A percentile compares a stretch with the other conserved stretches of the same genome.
phyloP scores from a whole-genome alignment of 208 protist genomes.

The Wallacemonas sp. region DNA sequence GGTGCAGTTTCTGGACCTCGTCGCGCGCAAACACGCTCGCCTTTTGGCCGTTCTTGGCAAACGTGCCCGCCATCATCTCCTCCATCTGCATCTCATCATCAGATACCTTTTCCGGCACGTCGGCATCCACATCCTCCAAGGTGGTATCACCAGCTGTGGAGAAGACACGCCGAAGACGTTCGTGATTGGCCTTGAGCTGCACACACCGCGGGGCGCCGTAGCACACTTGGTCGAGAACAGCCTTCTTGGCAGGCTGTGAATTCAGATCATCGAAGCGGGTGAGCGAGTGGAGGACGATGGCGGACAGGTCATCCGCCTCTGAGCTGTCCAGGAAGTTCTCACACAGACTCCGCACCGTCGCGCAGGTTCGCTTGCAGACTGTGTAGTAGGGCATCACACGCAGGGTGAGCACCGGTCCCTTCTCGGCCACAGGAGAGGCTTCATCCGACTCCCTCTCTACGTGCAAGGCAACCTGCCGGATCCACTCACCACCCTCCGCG shows the following conservation, averaged over 20 bases:
- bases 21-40: conserved; percentile 66
- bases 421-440: background rate
- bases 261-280: conserved; percentile 3
- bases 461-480: conserved; percentile 47
- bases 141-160: background rate
- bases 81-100: conserved; percentile 68
- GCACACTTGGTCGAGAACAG: background rate
- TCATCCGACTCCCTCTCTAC: conserved; percentile 19
- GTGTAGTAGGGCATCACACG: conserved; percentile 31
- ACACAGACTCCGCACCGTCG: conserved; percentile 53
- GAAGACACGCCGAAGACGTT: background rate
- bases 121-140: conserved; percentile 24
- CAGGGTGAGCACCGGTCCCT: conserved; percentile 15
- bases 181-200: background rate
- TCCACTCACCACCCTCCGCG: conserved; percentile 65
- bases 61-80: conserved; percentile 67
- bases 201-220: background rate
- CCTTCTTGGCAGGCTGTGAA: background rate
- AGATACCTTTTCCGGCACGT: conserved; percentile 39
- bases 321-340: conserved; percentile 46
- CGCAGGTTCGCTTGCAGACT: conserved; percentile 69
- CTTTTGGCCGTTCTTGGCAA: conserved; percentile 37
- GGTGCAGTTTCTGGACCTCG: conserved; percentile 59
- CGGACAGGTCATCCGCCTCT: conserved; percentile 35
- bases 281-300: conserved; percentile 20